Evolutionary conservation across 2,329 filamentous ascomycete species (phyloP), one percentile per base, ranked within the genome.

Genomic region (Clonostachys solani): DNA sequence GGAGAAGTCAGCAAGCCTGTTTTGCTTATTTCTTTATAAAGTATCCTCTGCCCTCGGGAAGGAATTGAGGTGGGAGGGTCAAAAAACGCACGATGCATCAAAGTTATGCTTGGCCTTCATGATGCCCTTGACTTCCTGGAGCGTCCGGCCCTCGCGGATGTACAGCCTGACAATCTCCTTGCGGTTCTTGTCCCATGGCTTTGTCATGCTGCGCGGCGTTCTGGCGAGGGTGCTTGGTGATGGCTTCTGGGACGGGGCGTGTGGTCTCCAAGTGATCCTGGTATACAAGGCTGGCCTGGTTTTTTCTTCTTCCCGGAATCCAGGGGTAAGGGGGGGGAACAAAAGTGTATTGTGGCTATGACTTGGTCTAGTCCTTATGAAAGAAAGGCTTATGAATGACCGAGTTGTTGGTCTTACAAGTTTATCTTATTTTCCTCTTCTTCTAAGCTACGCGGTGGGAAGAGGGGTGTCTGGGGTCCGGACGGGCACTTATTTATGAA

Each of bases 21-120:
- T n/a, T n/a, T n/a, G n/a, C n/a, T n/a, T n/a, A n/a, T n/a, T n/a
- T n/a, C n/a, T n/a, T n/a, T n/a, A n/a, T n/a, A n/a, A n/a, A n/a
- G n/a, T 3, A 6, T 13, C 13, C 8, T 17, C 17, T 10, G 35
- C 16, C 33, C 40, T n/a, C 45, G 42, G n/a, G 19, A 29, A 29
- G 45, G 45, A 42, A 42, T 36, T 36, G 40, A 43, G 35, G 34
- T 12, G 45, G 40, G 18, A 29, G 46, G 40, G 17, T 12, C 10
- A 12, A 33, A 33, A 42, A 23, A 62, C 67, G 58, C 52, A 68
- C 66, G 64, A 74, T 36, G 73, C 70, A 37, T 65, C 59, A 58
- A 77, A 69, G 44, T 59, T 55, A 49, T 73, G 57, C 50, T 62
- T 42, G 46, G 60, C 45, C 47, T 60, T 54, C 71, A 75, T 74